These are phyloP conservation scores for Trypethelium eluteriae DNA, from an alignment of 495 filamentous ascomycete genomes.

Conservation along the genomic window DNA sequence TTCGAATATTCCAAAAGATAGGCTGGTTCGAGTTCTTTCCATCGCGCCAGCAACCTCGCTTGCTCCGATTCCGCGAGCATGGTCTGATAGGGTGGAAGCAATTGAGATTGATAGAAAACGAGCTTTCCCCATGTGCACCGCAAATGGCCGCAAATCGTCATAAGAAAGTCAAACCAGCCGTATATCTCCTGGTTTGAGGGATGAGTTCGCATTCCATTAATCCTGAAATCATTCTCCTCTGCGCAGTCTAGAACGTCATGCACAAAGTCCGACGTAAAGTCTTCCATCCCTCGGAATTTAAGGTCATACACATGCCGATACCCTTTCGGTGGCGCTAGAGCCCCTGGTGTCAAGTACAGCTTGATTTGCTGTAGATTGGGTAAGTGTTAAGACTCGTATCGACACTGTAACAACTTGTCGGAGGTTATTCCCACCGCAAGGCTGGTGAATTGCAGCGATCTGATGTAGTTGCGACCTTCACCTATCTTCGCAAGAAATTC, in stretches of 20 bases:
- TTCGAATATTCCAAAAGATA: neutral
- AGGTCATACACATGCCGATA: neutral
- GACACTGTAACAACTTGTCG: neutral
- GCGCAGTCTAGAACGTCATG: neutral
- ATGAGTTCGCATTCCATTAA: neutral
- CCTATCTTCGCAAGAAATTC: neutral
- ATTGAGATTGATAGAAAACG: neutral
- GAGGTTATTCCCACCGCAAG: neutral
- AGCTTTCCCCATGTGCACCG: neutral
- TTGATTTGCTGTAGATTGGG: neutral
- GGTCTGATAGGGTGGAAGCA: neutral
- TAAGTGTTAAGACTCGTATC: neutral
- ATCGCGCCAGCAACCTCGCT: neutral
- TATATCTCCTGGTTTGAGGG: neutral
- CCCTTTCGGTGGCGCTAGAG: neutral
- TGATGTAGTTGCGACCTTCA: neutral
- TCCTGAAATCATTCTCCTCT: neutral
- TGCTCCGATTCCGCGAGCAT: neutral
- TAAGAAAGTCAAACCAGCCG: neutral
- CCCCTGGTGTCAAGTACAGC: neutral
- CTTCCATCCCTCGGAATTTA: conserved; percentile 3
- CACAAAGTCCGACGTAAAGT: neutral
- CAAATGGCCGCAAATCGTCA: neutral
- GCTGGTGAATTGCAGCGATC: neutral
- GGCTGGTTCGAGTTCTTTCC: neutral